These are phyloP conservation scores for Xylariales sp. DNA, from an alignment of 2,329 filamentous ascomycete species.

Conservation along the genomic window DNA sequence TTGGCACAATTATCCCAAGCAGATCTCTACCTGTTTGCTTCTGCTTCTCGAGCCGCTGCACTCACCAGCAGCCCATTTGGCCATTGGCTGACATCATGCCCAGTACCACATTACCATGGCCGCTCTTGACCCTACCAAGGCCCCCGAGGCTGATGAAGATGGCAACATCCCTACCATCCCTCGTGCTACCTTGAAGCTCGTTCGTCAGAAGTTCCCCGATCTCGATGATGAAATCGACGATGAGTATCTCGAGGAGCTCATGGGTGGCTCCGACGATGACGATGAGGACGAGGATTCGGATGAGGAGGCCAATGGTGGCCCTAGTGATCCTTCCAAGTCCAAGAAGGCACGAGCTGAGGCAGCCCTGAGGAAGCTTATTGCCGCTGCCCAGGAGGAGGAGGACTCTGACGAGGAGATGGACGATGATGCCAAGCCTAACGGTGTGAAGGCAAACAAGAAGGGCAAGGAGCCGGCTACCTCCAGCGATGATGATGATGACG, in stretches of 20 bases:
- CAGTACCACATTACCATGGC: slow-evolving; percentile 99
- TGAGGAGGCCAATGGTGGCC: slow-evolving; percentile 76
- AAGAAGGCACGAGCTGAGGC: slow-evolving; percentile 82
- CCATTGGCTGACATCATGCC: slow-evolving; percentile 21
- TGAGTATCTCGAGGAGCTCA: slow-evolving; percentile 55
- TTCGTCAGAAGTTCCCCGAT: slow-evolving; percentile 64
- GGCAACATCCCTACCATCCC: slow-evolving; percentile 58
- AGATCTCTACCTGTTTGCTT: background rate
- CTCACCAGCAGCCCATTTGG: background rate
- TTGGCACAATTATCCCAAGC: no score
- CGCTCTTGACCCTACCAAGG: slow-evolving; percentile 85
- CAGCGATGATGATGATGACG: slow-evolving; percentile 48
- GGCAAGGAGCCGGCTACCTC: slow-evolving; percentile 62
- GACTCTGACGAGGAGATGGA: slow-evolving; percentile 67
- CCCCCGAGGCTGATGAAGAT: slow-evolving; percentile 60
- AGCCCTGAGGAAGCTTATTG: slow-evolving; percentile 72
- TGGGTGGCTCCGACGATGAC: slow-evolving; percentile 45
- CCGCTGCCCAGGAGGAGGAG: slow-evolving; percentile 57
- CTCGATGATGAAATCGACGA: slow-evolving; percentile 64
- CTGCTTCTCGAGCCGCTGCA: background rate
- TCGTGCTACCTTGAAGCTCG: slow-evolving; percentile 85
- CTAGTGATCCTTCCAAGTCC: slow-evolving; percentile 84
- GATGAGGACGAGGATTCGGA: slow-evolving; percentile 46
- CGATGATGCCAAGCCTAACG: slow-evolving; percentile 49
- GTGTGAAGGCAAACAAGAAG: slow-evolving; percentile 61